phyloP scores from a whole-genome alignment of 2,329 filamentous ascomycete genomes.

The Fusarium nematophilum region DNA sequence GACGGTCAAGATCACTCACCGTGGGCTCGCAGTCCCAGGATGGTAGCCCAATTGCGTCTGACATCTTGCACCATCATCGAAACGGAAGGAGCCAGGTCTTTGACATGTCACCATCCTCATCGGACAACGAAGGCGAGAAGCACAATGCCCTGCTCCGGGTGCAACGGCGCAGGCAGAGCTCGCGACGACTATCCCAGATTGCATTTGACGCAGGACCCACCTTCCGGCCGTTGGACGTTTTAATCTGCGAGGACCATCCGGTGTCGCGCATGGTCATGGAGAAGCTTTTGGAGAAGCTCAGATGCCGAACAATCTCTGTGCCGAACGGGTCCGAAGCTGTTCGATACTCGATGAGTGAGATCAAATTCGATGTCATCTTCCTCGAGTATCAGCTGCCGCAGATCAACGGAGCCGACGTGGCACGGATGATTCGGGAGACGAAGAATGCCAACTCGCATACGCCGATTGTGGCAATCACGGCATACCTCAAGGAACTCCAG shows the following conservation, averaged over 20 bases:
- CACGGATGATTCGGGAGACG: constrained; percentile 96
- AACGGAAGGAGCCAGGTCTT: constrained; percentile 95
- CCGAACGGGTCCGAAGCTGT: constrained; percentile 91
- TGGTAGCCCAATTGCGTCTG: constrained; percentile 77
- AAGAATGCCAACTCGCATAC: constrained; percentile 95
- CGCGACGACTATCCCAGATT: constrained; percentile 92
- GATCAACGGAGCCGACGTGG: constrained; percentile 94
- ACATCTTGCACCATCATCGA: constrained; percentile 80
- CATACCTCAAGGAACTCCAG: constrained; percentile 96
- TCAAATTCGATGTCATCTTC: constrained; percentile 99
- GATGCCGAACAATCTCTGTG: constrained; percentile 93
- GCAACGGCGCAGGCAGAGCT: constrained; percentile 93
- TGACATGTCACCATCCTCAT: constrained; percentile 96
- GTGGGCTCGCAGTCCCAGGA: constrained; percentile 97
- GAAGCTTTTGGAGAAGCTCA: constrained; percentile 92
- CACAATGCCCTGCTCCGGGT: constrained; percentile 91
- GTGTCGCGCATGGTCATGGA: constrained; percentile 99
- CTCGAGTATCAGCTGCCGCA: constrained; percentile 96
- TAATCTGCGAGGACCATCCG: constrained; percentile 98
- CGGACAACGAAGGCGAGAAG: constrained; percentile 94
- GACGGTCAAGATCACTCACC: constrained; percentile 86
- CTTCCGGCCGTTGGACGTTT: constrained; percentile 90
- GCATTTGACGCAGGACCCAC: constrained; percentile 84
- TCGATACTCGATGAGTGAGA: constrained; percentile 93
- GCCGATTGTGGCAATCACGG: constrained; percentile 95